Evolutionary conservation across 768 basidiomycete genomes (phyloP), one percentile per base, ranked within the genome.

Genomic region (Suillus hirtellus): DNA sequence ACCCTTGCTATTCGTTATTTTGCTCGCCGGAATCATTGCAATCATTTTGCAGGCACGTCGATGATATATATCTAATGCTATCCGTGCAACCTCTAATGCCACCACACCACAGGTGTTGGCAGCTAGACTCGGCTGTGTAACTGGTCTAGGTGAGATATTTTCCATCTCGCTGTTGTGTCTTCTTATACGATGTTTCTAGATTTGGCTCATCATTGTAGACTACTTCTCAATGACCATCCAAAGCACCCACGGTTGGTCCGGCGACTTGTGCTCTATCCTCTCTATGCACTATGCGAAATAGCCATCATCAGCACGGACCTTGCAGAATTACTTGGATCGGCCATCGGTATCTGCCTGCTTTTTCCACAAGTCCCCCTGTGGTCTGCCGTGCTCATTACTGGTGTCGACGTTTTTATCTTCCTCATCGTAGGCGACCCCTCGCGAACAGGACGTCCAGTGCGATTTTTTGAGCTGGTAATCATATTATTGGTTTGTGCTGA

Each of bases 241-340:
- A 75, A 66, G 55, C 72, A 81, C 66, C 76, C 75, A 46, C 69
- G 66, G 59, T 67, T 82, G 24, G 72, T 69, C 59, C 76, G 82
- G 27, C 79, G 73, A 70, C 63, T 72, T 21, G 68, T 77, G n/a
- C 72, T 84, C 9, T 83, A 82, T 64, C 82, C 82, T 4, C 74
- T 84, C 2, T 83, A 82, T 67, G 68, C 65, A 19, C 66, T 79
- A 38, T 68, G 78, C 37, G 85, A 86, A 70, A 69, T 83, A 17
- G 85, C 83, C 24, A 84, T 86, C 66, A 80, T 85, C 62, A 80
- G 78, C 40, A 86, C 85, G 17, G 86, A 86, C 71, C 71, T 87
- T 27, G 85, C 86, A 14, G 87, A 89, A 66, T 76, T 89, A 6
- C 74, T 89, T 1, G 86, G 87, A 0, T 82, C 80, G 21, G 87